Conservation (phyloP, 306 rosid genomes). For the Gastrolobium bilobum region DNA sequence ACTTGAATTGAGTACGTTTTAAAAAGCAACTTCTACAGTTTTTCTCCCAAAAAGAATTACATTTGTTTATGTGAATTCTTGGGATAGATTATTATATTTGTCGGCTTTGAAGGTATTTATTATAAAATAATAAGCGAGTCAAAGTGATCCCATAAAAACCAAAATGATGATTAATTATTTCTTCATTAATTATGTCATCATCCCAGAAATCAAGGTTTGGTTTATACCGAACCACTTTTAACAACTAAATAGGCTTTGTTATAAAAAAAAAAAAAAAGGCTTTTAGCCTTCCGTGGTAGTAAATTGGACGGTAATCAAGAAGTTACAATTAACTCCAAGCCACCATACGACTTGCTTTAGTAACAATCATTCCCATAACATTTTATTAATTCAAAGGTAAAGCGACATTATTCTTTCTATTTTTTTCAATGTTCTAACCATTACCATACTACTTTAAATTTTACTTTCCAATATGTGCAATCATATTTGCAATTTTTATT, state of each 20-base stretch:
- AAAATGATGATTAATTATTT: constrained; percentile 48
- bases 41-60: not conserved
- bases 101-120: not conserved
- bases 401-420: not conserved
- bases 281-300: constrained; percentile 47
- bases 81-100: constrained; percentile 11
- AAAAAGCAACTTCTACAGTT: not conserved
- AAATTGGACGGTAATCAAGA: constrained; percentile 18
- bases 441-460: not conserved
- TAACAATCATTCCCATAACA: too few species aligned
- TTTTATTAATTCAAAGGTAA: not conserved
- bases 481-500: not conserved
- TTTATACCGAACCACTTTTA: constrained; percentile 41
- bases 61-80: not conserved
- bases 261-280: too few species aligned
- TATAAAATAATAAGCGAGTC: constrained; percentile 25
- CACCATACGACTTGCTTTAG: too few species aligned
- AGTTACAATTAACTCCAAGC: too few species aligned
- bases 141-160: constrained; percentile 46
- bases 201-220: constrained; percentile 65
- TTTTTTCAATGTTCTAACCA: not conserved
- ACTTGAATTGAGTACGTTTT: not conserved
- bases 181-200: constrained; percentile 47
- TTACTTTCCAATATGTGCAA: not conserved
- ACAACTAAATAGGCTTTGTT: constrained; percentile 51